These are phyloP conservation scores for Lavandula angustifolia DNA, from an alignment of 257 asterid species.

Conservation along the genomic window DNA sequence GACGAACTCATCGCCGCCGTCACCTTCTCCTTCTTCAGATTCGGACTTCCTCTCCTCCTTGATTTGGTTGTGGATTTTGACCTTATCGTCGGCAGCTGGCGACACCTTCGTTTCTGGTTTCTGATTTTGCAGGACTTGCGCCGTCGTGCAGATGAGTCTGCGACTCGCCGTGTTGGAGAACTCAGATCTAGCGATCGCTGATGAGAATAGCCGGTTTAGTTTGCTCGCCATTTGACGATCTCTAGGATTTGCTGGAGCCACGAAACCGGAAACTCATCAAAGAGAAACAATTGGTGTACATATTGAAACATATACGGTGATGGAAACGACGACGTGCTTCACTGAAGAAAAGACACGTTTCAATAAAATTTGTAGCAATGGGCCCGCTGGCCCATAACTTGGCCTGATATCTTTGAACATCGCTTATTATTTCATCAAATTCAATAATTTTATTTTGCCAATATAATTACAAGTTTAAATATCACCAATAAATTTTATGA, in stretches of 20 bases:
- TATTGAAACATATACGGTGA: too few relatives aligned
- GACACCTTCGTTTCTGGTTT: constrained; percentile 33
- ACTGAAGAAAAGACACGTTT: too few relatives aligned
- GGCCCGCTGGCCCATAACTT: too few relatives aligned
- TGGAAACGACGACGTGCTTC: too few relatives aligned
- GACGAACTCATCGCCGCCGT: constrained; percentile 32
- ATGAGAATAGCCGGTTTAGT: constrained; percentile 43
- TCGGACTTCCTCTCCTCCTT: constrained; percentile 32
- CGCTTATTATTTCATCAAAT: too few relatives aligned
- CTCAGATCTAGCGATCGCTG: constrained; percentile 40
- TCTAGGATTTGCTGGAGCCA: not conserved
- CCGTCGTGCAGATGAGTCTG: constrained; percentile 53
- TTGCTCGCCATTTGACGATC: constrained; percentile 51
- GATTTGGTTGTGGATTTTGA: constrained; percentile 28
- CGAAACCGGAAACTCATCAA: too few relatives aligned
- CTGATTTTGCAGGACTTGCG: constrained; percentile 45
- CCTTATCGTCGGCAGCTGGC: constrained; percentile 30
- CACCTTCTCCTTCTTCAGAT: constrained; percentile 26
- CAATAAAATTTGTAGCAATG: too few relatives aligned
- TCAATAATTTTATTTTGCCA: too few relatives aligned
- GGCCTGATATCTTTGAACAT: too few relatives aligned
- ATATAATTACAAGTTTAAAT: too few relatives aligned
- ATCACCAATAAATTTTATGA: too few relatives aligned
- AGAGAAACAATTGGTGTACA: too few relatives aligned
- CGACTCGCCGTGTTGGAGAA: constrained; percentile 32